phyloP scores from a whole-genome alignment of 768 basidiomycete species.

The Cyathus striatus region DNA sequence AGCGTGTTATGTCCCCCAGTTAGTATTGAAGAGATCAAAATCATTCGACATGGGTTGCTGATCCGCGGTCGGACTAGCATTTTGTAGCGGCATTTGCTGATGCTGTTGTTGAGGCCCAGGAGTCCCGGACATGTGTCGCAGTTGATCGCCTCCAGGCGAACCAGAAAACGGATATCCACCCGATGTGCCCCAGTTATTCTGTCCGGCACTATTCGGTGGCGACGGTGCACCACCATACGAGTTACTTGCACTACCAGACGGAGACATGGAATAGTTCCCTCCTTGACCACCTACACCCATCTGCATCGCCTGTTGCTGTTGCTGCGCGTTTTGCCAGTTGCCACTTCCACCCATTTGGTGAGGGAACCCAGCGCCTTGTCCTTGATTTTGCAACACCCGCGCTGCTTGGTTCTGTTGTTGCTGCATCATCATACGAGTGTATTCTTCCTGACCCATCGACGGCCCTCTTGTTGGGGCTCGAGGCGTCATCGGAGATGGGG shows the following conservation, averaged over 20 bases:
- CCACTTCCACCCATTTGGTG: conserved; percentile 30
- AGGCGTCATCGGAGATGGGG: conserved; percentile 46
- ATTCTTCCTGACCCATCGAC: conserved; percentile 46
- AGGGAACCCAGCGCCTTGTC: conserved; percentile 27
- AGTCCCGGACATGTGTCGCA: conserved; percentile 49
- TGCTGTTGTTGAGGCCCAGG: conserved; percentile 38
- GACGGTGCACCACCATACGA: conserved; percentile 20
- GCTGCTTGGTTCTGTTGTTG: conserved; percentile 33
- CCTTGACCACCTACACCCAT: conserved; percentile 3
- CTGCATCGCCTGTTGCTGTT: conserved; percentile 16
- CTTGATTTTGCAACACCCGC: conserved; percentile 19
- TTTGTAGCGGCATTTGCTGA: conserved; percentile 24
- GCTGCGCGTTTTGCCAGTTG: conserved; percentile 23
- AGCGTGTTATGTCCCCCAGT: too few relatives aligned
- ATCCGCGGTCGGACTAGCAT: conserved; percentile 36
- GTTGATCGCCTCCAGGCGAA: conserved; percentile 30
- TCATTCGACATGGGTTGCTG: conserved; percentile 39
- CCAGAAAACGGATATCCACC: conserved; percentile 33
- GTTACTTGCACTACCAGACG: conserved; percentile 12
- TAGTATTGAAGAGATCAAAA: conserved; percentile 56
- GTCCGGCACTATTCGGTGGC: conserved; percentile 19
- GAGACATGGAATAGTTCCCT: conserved; percentile 33
- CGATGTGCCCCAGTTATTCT: conserved; percentile 22
- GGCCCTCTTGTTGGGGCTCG: conserved; percentile 33
- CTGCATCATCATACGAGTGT: conserved; percentile 50